Base-by-base conservation (phyloP, 148 eudicot genomes). In the Amaranthus palmeri region DNA sequence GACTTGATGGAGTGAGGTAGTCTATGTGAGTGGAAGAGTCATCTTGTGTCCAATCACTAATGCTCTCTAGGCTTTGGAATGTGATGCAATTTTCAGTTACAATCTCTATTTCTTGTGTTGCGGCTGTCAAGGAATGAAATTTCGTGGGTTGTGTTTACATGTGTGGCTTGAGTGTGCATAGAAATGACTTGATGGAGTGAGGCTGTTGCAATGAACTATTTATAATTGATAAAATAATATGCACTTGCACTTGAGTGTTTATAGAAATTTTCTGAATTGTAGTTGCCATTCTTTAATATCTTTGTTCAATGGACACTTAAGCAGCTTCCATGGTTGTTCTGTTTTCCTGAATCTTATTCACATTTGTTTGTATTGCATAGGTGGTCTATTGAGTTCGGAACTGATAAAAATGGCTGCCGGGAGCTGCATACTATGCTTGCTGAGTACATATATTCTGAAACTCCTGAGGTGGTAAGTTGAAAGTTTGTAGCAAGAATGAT, bases 381-480 rank as follows among this genome's bases (percentile, higher is more conserved):
- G 87, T 93, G 98, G 98, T 93, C 98, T 61, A 72, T 74, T 15
- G 98, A 91, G 77, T 86, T 78, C 72, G 98, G 98, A 79, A 78
- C 88, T 62, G 80, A 73, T 58, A 91, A 66, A 82, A 73, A 75
- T 75, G 98, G 98, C 62, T 81, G 96, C 61, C 93, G 85, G 17
- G 92, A 93, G 62, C 76, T 93, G 64, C 97, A 93, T 77, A 88
- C 86, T 69, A 91, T 93, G 98, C 84, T 93, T 71, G 98, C 92
- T 18, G 97, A 93, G 64, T 93, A 93, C 74, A 75, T 89, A 63
- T 93, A 88, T 80, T 89, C 96, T 42, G 96, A 93, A 75, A 91
- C 93, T 69, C 91, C 90, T 82, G 98, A 93, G 74, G 86, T 80
- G 90, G 98, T 93, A 88, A 68, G 86, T 86, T 59, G 65, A 61